Evolutionary conservation across 2,329 filamentous ascomycete species (phyloP).

Genomic region (Chaetothyriales sp.): DNA sequence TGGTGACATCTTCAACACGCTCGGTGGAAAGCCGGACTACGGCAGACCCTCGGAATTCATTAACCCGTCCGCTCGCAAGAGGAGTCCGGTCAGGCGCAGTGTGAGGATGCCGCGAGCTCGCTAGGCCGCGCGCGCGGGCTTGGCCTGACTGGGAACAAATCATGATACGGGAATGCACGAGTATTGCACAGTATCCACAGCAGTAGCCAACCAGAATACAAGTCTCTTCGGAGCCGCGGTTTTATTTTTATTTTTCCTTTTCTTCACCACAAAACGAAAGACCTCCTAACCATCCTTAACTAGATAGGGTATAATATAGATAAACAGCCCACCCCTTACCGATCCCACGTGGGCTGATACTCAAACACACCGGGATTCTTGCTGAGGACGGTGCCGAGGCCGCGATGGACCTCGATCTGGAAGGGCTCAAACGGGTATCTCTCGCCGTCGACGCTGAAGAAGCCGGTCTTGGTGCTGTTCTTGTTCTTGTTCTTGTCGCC

Average conservation of each 20-base stretch:
- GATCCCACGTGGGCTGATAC: conserved; percentile 2
- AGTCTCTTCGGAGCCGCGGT: no score
- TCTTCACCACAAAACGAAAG: no score
- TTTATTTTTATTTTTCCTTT: no score
- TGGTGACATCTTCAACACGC: conserved; percentile 56
- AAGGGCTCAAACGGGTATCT: conserved; percentile 74
- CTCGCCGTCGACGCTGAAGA: conserved; percentile 92
- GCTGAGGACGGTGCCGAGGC: conserved; percentile 72
- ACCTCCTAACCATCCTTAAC: no score
- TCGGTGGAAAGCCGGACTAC: conserved; percentile 54
- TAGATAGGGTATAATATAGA: no score
- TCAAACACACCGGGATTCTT: conserved; percentile 62
- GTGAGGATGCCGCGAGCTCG: conserved; percentile 9
- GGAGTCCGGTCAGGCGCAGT: conserved; percentile 24
- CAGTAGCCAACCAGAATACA: no score
- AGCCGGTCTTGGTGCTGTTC: conserved; percentile 48
- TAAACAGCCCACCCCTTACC: background rate
- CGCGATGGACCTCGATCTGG: conserved; percentile 76
- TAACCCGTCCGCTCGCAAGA: conserved; percentile 18
- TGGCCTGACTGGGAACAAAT: no score
- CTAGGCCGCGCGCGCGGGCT: no score
- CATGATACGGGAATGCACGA: no score
- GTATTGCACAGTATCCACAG: no score
- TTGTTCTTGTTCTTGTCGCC: conserved; percentile 2
- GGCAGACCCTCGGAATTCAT: conserved; percentile 27